Conservation (phyloP, 345 rosid species). For the Psidium friedrichsthalianum region DNA sequence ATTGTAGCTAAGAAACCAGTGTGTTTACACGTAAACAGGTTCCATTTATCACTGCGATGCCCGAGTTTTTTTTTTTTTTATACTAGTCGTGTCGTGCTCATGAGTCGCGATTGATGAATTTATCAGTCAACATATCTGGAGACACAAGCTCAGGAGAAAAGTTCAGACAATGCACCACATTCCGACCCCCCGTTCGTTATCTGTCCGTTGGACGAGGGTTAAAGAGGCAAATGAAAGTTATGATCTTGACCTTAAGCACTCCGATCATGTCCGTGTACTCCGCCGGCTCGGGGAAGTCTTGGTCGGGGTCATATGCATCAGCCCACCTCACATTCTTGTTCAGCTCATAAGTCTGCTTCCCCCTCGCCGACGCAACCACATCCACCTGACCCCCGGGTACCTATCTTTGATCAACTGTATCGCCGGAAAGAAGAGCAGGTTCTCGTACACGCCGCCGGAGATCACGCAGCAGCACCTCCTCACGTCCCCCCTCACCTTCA, state of each 20-base stretch:
- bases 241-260: slow-evolving; percentile 48
- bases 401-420: slow-evolving; percentile 87
- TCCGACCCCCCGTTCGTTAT: neutral
- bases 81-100: neutral
- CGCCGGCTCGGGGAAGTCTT: slow-evolving; percentile 79
- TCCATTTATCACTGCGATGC: neutral
- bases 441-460: slow-evolving; percentile 93
- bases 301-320: slow-evolving; percentile 71
- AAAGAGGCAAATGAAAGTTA: neutral
- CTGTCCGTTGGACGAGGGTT: neutral
- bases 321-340: slow-evolving; percentile 98
- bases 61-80: neutral
- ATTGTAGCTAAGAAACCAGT: neutral
- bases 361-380: slow-evolving; percentile 60
- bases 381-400: slow-evolving; percentile 95
- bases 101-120: neutral
- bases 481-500: slow-evolving; percentile 88
- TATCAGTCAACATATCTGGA: neutral
- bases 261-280: slow-evolving; percentile 82
- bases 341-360: slow-evolving; percentile 82
- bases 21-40: neutral
- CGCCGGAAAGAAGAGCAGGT: slow-evolving; percentile 68
- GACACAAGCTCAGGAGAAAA: neutral
- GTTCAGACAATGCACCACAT: neutral
- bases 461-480: slow-evolving; percentile 78